A percentile compares a stretch with the other conserved stretches of the same genome.
These are phyloP conservation scores for Boletus subcaerulescens DNA, from an alignment of 768 basidiomycete genomes.

Conservation along the genomic window DNA sequence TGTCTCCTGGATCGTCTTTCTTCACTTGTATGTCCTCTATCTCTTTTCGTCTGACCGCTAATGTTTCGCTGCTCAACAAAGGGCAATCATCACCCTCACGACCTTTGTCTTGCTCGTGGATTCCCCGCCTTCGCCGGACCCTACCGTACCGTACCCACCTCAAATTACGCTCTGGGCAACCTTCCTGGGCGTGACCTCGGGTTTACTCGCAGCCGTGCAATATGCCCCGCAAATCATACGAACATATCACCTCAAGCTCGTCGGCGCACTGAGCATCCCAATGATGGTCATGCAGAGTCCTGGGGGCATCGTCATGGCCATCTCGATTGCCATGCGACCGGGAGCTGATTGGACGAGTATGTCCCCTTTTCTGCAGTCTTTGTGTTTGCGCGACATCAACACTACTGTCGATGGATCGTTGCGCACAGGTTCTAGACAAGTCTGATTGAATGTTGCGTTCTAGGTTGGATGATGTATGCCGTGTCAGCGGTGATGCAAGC, in stretches of 20 bases:
- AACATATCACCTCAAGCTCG: conserved; percentile 75
- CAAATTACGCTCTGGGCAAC: conserved; percentile 69
- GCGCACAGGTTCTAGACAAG: neutral
- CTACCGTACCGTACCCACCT: conserved; percentile 34
- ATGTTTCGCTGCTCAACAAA: neutral
- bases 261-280: conserved; percentile 89
- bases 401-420: neutral
- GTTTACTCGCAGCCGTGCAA: conserved; percentile 75
- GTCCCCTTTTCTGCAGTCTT: conserved; percentile 13
- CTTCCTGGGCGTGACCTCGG: conserved; percentile 81
- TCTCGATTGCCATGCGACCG: conserved; percentile 74
- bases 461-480: conserved; percentile 80
- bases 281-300: conserved; percentile 97
- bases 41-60: neutral
- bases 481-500: conserved; percentile 85
- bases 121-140: conserved; percentile 36
- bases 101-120: conserved; percentile 61
- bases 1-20: conserved; percentile 64
- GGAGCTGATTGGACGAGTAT: conserved; percentile 85
- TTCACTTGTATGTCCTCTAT: conserved; percentile 63
- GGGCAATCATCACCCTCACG: conserved; percentile 49
- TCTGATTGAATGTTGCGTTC: neutral
- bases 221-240: conserved; percentile 84
- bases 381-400: too few species aligned
- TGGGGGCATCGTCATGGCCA: conserved; percentile 83